Percentiles rank a stretch among this genome's conserved stretches.
phyloP scores from a whole-genome alignment of 169 alveolate genomes.

The Cryptosporidium viatorum region DNA sequence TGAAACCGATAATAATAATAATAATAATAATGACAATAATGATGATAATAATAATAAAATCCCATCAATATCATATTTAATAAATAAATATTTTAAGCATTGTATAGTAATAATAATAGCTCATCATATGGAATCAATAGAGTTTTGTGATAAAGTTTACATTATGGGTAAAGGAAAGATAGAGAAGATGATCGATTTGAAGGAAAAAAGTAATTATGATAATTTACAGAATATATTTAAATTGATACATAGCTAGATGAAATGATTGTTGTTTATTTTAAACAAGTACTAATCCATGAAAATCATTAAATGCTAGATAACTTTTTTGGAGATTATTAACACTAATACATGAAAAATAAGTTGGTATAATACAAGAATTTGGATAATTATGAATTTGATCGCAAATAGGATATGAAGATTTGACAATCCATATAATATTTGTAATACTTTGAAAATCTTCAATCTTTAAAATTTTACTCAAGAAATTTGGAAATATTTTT shows the following conservation, averaged over 20 bases:
- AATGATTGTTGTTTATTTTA: not conserved
- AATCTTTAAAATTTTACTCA: not conserved
- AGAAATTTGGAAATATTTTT: not conserved
- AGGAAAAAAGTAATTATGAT: not conserved
- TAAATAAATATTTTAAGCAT: slow-evolving; percentile 47
- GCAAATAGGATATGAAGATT: slow-evolving; percentile 37
- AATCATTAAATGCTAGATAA: slow-evolving; percentile 23
- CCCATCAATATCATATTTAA: slow-evolving; percentile 45
- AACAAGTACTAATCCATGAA: slow-evolving; percentile 16
- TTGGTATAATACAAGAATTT: slow-evolving; percentile 25
- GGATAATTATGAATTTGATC: slow-evolving; percentile 50
- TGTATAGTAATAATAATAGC: slow-evolving; percentile 71
- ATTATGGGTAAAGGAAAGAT: slow-evolving; percentile 63
- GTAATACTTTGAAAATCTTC: not conserved
- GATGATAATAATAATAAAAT: not conserved
- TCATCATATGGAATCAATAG: slow-evolving; percentile 66
- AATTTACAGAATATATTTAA: slow-evolving; percentile 12
- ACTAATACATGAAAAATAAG: slow-evolving; percentile 44
- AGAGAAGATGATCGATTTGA: slow-evolving; percentile 28
- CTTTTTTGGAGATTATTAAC: slow-evolving; percentile 11
- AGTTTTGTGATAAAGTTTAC: slow-evolving; percentile 48
- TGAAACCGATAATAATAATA: not conserved
- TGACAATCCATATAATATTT: slow-evolving; percentile 33
- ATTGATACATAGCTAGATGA: not conserved
- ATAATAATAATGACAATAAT: not conserved